Conservation (phyloP, 331 rosid species). For the Quercus tomentella region DNA sequence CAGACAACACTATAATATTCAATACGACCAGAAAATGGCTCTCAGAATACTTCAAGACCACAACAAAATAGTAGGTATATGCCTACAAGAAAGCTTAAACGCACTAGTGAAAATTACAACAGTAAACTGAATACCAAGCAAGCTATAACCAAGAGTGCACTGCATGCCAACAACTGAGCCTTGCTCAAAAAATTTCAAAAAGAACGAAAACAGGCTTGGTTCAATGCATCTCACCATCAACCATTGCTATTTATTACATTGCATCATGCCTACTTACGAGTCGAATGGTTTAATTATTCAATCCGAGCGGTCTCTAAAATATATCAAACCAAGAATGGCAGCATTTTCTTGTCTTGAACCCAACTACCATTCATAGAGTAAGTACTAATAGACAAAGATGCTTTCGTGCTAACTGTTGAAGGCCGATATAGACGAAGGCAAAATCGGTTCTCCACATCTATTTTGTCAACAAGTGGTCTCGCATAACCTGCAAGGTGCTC, state of each 20-base stretch:
- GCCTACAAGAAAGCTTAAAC: neutral
- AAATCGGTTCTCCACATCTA: slow-evolving; percentile 66
- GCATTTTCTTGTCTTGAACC: neutral
- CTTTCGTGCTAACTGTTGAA: slow-evolving; percentile 81
- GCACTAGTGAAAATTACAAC: neutral
- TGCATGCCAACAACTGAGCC: neutral
- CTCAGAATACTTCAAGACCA: neutral
- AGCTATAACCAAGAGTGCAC: neutral
- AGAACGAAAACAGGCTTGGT: neutral
- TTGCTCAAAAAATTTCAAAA: neutral
- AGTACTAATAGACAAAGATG: neutral
- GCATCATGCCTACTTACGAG: neutral
- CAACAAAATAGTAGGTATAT: neutral
- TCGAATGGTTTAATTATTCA: neutral
- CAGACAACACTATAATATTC: neutral
- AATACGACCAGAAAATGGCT: neutral
- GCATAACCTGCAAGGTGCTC: slow-evolving; percentile 62
- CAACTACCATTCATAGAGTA: neutral
- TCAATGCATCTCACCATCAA: neutral
- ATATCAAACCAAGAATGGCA: neutral
- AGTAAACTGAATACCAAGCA: neutral
- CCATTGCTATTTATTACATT: neutral
- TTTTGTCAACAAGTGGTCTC: slow-evolving; percentile 87
- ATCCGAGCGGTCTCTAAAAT: neutral
- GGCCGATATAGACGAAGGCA: slow-evolving; percentile 78